These are phyloP conservation scores for Dactylis glomerata DNA, from an alignment of 176 grass and related monocot species.

Conservation along the genomic window DNA sequence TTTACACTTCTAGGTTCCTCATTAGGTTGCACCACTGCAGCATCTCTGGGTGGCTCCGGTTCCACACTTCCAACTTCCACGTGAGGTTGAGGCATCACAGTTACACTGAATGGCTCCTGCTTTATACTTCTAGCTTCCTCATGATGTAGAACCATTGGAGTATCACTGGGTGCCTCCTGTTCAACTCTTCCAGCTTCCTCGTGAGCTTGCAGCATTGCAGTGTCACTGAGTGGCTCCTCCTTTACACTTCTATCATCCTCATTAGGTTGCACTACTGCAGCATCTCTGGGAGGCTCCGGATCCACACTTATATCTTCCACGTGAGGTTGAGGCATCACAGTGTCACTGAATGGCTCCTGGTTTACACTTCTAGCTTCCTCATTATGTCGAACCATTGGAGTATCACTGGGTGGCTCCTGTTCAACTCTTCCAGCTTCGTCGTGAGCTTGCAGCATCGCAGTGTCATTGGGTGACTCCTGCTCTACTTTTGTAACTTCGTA, in stretches of 20 bases:
- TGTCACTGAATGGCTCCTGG: neutral
- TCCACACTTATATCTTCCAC: neutral
- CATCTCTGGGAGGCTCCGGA: neutral
- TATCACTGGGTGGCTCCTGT: neutral
- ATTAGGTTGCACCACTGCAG: neutral
- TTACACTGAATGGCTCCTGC: slow-evolving; percentile 1
- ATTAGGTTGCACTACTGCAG: neutral
- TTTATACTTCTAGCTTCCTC: slow-evolving; percentile 7
- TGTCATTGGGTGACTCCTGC: neutral
- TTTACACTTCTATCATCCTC: neutral
- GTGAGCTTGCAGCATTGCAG: no score
- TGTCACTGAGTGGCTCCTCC: no score
- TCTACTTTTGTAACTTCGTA: neutral
- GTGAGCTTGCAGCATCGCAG: neutral
- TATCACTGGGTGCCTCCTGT: neutral
- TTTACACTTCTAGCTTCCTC: neutral
- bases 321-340: neutral
- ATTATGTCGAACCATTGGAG: neutral
- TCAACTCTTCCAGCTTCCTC: neutral
- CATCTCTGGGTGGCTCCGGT: neutral
- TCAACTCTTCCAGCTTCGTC: slow-evolving; percentile 15
- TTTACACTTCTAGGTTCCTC: neutral
- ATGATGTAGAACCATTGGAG: neutral
- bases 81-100: neutral
- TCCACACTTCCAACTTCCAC: neutral